Conservation (phyloP, 352 stramenopile species). For the Thalassiosira hispida region DNA sequence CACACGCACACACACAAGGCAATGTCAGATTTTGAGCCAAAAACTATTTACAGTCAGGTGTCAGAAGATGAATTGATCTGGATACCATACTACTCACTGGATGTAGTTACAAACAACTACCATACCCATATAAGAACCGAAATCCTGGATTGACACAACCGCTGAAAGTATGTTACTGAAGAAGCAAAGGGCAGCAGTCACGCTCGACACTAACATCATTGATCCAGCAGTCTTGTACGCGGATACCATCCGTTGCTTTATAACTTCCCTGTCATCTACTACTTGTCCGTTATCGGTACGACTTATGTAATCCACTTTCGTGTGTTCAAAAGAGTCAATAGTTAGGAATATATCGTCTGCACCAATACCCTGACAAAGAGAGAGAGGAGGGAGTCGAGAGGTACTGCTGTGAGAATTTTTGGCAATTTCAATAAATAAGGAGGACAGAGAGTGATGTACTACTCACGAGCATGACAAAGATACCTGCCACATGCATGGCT, state of each 20-base stretch:
- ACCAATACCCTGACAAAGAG: slow-evolving; percentile 23
- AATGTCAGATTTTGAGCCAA: not conserved
- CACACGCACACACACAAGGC: not conserved
- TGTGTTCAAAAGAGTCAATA: slow-evolving; percentile 45
- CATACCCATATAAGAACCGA: slow-evolving; percentile 43
- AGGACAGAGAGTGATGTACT: not conserved
- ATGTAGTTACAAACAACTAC: slow-evolving; percentile 40
- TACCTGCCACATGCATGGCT: slow-evolving; percentile 37
- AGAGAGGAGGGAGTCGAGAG: not conserved
- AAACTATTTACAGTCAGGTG: no score
- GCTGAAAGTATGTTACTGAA: slow-evolving; percentile 33
- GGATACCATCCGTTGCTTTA: slow-evolving; percentile 30
- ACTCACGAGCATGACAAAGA: slow-evolving; percentile 46
- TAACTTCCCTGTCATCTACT: not conserved
- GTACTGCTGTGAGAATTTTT: no score
- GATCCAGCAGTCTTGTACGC: slow-evolving; percentile 39
- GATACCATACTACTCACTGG: slow-evolving; percentile 8
- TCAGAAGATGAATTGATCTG: not conserved
- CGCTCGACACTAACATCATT: slow-evolving; percentile 45
- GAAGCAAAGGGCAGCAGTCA: slow-evolving; percentile 41
- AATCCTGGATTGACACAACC: slow-evolving; percentile 30
- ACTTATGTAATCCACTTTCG: slow-evolving; percentile 19
- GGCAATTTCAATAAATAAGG: no score
- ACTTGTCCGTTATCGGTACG: not conserved
- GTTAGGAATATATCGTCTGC: slow-evolving; percentile 50